Evolutionary conservation across 768 basidiomycete genomes (phyloP).

Genomic region (Lactarius sanguifluus): DNA sequence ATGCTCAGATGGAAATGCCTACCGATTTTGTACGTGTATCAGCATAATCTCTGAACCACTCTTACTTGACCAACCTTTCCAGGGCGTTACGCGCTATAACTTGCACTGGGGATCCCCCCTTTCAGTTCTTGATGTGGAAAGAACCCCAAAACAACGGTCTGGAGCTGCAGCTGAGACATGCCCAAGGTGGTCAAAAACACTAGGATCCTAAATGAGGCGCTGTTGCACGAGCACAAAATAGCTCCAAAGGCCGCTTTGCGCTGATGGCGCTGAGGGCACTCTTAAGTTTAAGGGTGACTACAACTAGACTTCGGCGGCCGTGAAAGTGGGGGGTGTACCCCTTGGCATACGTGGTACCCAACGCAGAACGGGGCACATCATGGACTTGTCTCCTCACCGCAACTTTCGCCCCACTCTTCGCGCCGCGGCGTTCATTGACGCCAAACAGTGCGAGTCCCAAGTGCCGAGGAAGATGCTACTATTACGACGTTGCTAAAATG

Average conservation of each 20-base stretch:
- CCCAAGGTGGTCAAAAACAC: too few relatives aligned
- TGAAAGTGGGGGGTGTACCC: background rate
- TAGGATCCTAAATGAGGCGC: too few relatives aligned
- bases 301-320: background rate
- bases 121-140: too few relatives aligned
- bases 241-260: too few relatives aligned
- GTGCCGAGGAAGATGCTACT: background rate
- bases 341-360: background rate
- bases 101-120: too few relatives aligned
- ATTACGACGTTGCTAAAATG: background rate
- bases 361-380: background rate
- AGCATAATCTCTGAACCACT: too few relatives aligned
- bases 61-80: too few relatives aligned
- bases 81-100: background rate
- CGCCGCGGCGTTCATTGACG: background rate
- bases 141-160: background rate
- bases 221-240: too few relatives aligned
- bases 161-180: background rate
- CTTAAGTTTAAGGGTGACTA: too few relatives aligned
- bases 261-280: background rate
- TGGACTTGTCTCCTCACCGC: background rate
- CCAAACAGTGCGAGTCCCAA: background rate
- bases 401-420: background rate
- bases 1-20: too few relatives aligned
- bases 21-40: too few relatives aligned